Percentiles rank a stretch among this genome's conserved stretches.
These are phyloP conservation scores for Holtermannia corniformis DNA, from an alignment of 768 basidiomycete species.

Conservation along the genomic window DNA sequence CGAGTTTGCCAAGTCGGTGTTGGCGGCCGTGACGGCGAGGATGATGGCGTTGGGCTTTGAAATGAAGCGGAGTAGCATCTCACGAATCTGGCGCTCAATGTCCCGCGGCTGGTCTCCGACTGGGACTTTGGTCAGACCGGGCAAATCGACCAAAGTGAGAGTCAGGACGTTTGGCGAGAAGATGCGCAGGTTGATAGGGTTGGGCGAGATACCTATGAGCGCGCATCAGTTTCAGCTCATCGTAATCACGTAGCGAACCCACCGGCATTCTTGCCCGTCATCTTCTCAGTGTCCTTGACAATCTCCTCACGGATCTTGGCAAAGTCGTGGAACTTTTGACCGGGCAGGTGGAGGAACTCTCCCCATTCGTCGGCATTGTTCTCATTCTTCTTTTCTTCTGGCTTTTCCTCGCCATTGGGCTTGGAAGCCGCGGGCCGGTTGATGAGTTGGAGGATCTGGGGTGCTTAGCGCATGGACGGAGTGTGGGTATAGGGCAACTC, in stretches of 20 bases:
- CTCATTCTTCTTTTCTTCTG: conserved; percentile 50
- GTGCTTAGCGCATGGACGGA: not conserved
- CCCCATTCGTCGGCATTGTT: conserved; percentile 97
- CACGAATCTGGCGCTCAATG: conserved; percentile 93
- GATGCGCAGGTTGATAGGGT: conserved; percentile 94
- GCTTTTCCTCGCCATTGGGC: conserved; percentile 26
- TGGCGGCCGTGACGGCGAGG: conserved; percentile 90
- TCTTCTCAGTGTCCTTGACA: conserved; percentile 90
- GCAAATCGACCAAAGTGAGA: conserved; percentile 92
- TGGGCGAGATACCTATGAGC: conserved; percentile 78
- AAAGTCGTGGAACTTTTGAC: conserved; percentile 97
- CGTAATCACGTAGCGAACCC: conserved; percentile 9
- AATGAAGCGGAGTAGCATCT: conserved; percentile 94
- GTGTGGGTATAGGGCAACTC: conserved; percentile 30
- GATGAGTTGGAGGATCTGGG: conserved; percentile 84
- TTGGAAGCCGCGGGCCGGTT: conserved; percentile 56
- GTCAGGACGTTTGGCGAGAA: conserved; percentile 96
- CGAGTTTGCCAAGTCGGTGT: conserved; percentile 95
- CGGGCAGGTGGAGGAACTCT: conserved; percentile 88
- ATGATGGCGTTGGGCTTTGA: conserved; percentile 92
- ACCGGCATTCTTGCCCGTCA: conserved; percentile 92
- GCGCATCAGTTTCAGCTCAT: not conserved
- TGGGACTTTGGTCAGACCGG: conserved; percentile 86
- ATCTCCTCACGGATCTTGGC: conserved; percentile 94
- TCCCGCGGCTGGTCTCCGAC: conserved; percentile 94